A percentile compares a stretch with the other conserved stretches of the same genome.
phyloP scores from a whole-genome alignment of 352 stramenopile genomes.

The Globisporangium paroecandrum region DNA sequence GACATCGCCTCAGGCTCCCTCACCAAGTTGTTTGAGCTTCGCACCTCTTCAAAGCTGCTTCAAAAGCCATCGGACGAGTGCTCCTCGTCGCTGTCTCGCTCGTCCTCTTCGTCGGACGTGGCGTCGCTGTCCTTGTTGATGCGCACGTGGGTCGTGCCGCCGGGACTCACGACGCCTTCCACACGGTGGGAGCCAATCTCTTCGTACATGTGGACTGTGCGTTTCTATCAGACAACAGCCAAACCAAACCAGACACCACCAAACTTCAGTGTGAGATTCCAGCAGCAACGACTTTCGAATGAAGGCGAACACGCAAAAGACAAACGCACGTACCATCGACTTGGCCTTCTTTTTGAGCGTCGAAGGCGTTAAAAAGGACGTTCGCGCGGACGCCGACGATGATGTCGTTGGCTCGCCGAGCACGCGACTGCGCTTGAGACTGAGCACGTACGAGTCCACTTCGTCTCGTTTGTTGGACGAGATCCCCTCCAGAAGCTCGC shows the following conservation, averaged over 20 bases:
- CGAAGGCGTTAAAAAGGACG: constrained; percentile 13
- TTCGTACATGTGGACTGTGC: constrained; percentile 42
- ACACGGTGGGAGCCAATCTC: constrained; percentile 44
- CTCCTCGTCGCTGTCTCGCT: constrained; percentile 27
- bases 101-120: constrained; percentile 38
- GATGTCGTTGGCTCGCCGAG: constrained; percentile 7
- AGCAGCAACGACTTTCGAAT: not conserved
- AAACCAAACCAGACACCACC: not conserved
- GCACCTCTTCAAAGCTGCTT: not conserved
- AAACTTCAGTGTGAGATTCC: not conserved
- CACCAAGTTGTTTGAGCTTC: not conserved
- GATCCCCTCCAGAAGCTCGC: constrained; percentile 51
- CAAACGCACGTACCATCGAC: constrained; percentile 26
- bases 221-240: constrained; percentile 24
- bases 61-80: constrained; percentile 23
- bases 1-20: not conserved
- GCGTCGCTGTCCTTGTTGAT: constrained; percentile 44
- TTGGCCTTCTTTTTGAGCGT: constrained; percentile 30
- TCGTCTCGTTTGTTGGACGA: constrained; percentile 57
- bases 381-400: not conserved
- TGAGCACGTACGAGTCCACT: constrained; percentile 74
- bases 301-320: not conserved
- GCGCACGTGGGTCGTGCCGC: constrained; percentile 56
- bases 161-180: constrained; percentile 54
- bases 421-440: constrained; percentile 53